phyloP scores from a whole-genome alignment of 2,329 filamentous ascomycete genomes.

The Fusarium caatingaense region DNA sequence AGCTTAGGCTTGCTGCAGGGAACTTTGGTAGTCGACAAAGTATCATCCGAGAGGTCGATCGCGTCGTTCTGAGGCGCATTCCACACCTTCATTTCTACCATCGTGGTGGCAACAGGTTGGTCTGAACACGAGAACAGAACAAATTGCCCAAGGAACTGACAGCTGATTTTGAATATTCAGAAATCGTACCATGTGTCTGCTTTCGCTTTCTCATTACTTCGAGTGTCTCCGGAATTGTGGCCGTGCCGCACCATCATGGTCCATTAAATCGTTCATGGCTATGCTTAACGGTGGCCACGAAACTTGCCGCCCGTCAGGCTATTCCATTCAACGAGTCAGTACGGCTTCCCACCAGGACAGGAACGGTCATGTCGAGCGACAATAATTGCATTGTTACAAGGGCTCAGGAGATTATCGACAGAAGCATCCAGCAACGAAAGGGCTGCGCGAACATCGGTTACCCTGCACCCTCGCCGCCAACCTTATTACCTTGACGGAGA shows the following conservation, averaged over 20 bases:
- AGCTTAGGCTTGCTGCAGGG: background rate
- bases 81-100: background rate
- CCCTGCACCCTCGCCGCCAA: background rate
- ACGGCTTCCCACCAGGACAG: rapidly evolving
- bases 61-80: background rate
- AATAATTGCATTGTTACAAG: background rate
- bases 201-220: background rate
- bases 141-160: background rate
- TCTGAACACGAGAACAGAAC: background rate
- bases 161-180: background rate
- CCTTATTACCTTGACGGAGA: background rate
- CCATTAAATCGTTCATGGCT: rapidly evolving
- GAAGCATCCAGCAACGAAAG: background rate
- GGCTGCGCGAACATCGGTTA: background rate
- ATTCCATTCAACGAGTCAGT: background rate
- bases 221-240: background rate
- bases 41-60: background rate
- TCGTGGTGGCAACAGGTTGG: background rate
- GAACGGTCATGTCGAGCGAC: background rate
- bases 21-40: background rate
- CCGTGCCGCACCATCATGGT: rapidly evolving
- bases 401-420: background rate
- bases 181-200: background rate
- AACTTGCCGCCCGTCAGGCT: background rate
- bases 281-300: background rate